Conservation (phyloP, 306 rosid genomes). For the Prunus armeniaca region DNA sequence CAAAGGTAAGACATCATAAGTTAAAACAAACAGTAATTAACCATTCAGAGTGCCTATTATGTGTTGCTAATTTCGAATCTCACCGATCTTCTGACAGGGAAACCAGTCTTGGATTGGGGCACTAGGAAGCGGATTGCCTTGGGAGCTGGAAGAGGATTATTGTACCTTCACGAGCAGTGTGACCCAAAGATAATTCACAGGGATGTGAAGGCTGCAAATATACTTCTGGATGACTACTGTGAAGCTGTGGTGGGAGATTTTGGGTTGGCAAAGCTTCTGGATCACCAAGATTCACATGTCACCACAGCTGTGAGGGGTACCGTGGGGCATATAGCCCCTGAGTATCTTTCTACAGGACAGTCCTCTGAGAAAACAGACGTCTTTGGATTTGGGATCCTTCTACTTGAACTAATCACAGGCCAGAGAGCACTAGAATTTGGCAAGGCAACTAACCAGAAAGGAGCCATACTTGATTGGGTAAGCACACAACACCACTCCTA, state of each 20-base stretch:
- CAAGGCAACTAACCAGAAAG: slow-evolving; percentile 82
- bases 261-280: slow-evolving; percentile 93
- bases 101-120: slow-evolving; percentile 82
- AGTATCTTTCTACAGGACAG: slow-evolving; percentile 93
- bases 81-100: slow-evolving; percentile 42
- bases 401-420: slow-evolving; percentile 89
- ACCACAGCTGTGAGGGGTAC: slow-evolving; percentile 97
- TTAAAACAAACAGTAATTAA: neutral
- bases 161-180: slow-evolving; percentile 94
- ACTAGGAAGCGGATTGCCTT: slow-evolving; percentile 84
- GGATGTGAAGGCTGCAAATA: slow-evolving; percentile 95
- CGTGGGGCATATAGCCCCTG: slow-evolving; percentile 93
- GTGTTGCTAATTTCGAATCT: slow-evolving; percentile 9
- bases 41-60: neutral
- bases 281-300: slow-evolving; percentile 93
- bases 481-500: neutral
- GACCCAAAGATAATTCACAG: slow-evolving; percentile 95
- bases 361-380: slow-evolving; percentile 97
- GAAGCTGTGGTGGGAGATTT: slow-evolving; percentile 98
- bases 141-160: slow-evolving; percentile 87
- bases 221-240: slow-evolving; percentile 86
- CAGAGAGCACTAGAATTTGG: slow-evolving; percentile 87
- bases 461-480: slow-evolving; percentile 97
- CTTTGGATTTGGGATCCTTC: slow-evolving; percentile 87
- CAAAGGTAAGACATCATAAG: slow-evolving; percentile 45